phyloP scores from a whole-genome alignment of 192 early-diverging fungal genomes.

The Backusella circina region DNA sequence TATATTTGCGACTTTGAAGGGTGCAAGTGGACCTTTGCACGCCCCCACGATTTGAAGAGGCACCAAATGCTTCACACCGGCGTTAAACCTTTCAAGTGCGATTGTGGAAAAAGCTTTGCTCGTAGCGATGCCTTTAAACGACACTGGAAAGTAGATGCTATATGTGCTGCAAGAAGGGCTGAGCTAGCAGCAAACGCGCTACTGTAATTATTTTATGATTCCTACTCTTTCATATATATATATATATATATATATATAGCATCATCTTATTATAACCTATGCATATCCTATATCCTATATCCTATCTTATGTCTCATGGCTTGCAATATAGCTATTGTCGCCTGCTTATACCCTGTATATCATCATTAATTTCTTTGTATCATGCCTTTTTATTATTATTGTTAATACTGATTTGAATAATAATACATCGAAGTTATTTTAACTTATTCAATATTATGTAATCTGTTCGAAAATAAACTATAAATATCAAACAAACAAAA shows the following conservation, averaged over 20 bases:
- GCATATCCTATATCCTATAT: not conserved
- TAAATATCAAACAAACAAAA: not conserved
- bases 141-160: conserved; percentile 33
- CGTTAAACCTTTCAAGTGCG: conserved; percentile 72
- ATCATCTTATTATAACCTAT: not conserved
- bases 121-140: conserved; percentile 69
- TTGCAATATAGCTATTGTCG: not conserved
- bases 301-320: not conserved
- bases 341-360: not conserved
- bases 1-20: conserved; percentile 49
- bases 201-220: not conserved
- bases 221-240: not conserved
- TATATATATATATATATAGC: not conserved
- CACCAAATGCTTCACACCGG: conserved; percentile 74
- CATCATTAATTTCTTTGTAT: not conserved
- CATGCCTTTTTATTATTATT: not conserved
- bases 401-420: not conserved
- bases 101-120: conserved; percentile 74
- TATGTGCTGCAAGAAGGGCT: not conserved
- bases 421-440: not conserved
- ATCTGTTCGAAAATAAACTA: not conserved
- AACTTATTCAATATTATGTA: not conserved
- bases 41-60: conserved; percentile 71
- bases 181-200: not conserved
- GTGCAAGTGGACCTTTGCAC: conserved; percentile 59